These are phyloP conservation scores for Diaporthe velutina DNA, from an alignment of 2,329 filamentous ascomycete genomes.

Conservation along the genomic window DNA sequence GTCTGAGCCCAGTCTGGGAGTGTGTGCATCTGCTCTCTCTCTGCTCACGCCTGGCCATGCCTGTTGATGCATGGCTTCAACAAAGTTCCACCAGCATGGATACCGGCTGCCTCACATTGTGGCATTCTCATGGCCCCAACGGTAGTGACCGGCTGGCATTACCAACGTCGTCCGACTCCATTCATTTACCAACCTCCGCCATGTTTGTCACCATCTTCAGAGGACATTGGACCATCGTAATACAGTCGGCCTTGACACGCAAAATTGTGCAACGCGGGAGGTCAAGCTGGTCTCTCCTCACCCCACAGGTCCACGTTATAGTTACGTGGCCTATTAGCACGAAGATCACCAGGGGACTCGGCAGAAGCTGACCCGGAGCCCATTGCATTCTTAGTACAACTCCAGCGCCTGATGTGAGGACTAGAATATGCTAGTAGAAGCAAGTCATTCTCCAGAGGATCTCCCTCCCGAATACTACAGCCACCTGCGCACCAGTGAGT, in stretches of 20 bases:
- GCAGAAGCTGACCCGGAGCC: background rate
- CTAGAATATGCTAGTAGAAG: background rate
- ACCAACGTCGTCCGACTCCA: background rate
- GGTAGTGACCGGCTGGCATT: background rate
- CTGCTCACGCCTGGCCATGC: too few species aligned
- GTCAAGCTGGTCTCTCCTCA: background rate
- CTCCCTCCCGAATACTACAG: background rate
- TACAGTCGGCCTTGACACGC: background rate
- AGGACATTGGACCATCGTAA: background rate
- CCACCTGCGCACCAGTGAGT: background rate
- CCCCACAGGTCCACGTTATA: background rate
- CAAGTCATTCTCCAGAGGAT: background rate
- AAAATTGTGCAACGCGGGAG: background rate
- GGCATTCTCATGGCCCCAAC: background rate
- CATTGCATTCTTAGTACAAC: background rate
- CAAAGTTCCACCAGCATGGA: too few species aligned
- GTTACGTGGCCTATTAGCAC: background rate
- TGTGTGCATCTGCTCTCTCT: too few species aligned
- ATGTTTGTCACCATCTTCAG: background rate
- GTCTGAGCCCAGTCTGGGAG: too few species aligned
- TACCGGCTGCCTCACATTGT: background rate
- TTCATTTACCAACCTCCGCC: background rate
- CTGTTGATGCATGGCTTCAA: too few species aligned
- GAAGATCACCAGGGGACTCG: background rate
- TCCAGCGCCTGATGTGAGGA: background rate